These are phyloP conservation scores for Blastobotrys indianensis DNA, from an alignment of 1,139 yeast species.

Conservation along the genomic window DNA sequence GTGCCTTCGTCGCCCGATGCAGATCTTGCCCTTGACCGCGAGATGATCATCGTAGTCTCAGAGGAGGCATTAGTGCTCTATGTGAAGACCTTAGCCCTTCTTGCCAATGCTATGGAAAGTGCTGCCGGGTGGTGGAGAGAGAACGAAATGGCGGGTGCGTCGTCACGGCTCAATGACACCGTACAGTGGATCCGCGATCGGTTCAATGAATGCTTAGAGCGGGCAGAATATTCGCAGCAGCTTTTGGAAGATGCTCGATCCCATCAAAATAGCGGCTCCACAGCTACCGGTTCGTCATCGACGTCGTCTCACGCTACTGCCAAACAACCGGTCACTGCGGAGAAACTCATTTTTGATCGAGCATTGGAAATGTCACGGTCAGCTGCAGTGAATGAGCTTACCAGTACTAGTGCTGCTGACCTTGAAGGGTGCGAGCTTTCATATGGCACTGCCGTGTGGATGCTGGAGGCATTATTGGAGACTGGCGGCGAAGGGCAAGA, in stretches of 20 bases:
- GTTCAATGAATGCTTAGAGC: slow-evolving; percentile 82
- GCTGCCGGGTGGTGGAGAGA: slow-evolving; percentile 89
- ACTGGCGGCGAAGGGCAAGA: slow-evolving; percentile 24
- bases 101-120: slow-evolving; percentile 78
- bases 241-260: slow-evolving; percentile 25
- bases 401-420: slow-evolving; percentile 48
- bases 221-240: slow-evolving; percentile 70
- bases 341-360: slow-evolving; percentile 80
- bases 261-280: neutral
- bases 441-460: slow-evolving; percentile 90
- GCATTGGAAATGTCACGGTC: slow-evolving; percentile 88
- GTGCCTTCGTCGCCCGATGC: slow-evolving; percentile 51
- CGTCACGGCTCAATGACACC: slow-evolving; percentile 58
- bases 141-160: slow-evolving; percentile 36
- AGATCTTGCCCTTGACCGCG: slow-evolving; percentile 49
- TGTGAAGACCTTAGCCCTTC: slow-evolving; percentile 71
- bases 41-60: slow-evolving; percentile 54
- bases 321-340: slow-evolving; percentile 48
- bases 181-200: slow-evolving; percentile 91
- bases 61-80: slow-evolving; percentile 84
- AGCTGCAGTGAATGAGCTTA: slow-evolving; percentile 84
- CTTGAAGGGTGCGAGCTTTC: slow-evolving; percentile 76
- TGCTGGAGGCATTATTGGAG: slow-evolving; percentile 81
- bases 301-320: neutral
- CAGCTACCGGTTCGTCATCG: neutral